Percentiles rank a stretch among this genome's conserved stretches.
Conservation (phyloP, 148 eudicot genomes). For the Vaccinium vitisidaea region DNA sequence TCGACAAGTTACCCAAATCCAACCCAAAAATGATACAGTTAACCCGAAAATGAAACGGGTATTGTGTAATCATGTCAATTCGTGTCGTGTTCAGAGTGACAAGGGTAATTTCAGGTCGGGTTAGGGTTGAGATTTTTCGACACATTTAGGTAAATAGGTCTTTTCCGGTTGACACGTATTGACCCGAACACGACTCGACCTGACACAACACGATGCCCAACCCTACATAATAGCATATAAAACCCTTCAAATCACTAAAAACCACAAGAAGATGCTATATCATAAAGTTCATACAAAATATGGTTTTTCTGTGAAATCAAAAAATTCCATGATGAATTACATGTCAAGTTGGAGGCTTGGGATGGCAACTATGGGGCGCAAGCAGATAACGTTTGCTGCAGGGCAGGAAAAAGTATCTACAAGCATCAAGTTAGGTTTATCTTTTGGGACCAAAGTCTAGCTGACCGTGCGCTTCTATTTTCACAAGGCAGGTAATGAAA, state of each 20-base stretch:
- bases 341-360: neutral
- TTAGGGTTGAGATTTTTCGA: too few species aligned
- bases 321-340: neutral
- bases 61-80: too few species aligned
- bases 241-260: neutral
- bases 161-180: too few species aligned
- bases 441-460: neutral
- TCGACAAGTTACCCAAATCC: too few species aligned
- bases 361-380: neutral
- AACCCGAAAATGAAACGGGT: too few species aligned
- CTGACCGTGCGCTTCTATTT: neutral
- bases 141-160: too few species aligned
- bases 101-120: too few species aligned
- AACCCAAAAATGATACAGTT: too few species aligned
- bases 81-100: too few species aligned
- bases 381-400: neutral
- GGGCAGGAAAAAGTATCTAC: neutral
- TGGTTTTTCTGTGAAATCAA: neutral
- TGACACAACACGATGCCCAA: too few species aligned
- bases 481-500: neutral
- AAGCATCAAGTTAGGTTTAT: neutral
- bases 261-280: neutral
- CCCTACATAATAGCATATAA: too few species aligned
- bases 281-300: neutral
- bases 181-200: too few species aligned